Base-by-base conservation (phyloP, 2,329 filamentous ascomycete species). In the Fusarium agapanthi region DNA sequence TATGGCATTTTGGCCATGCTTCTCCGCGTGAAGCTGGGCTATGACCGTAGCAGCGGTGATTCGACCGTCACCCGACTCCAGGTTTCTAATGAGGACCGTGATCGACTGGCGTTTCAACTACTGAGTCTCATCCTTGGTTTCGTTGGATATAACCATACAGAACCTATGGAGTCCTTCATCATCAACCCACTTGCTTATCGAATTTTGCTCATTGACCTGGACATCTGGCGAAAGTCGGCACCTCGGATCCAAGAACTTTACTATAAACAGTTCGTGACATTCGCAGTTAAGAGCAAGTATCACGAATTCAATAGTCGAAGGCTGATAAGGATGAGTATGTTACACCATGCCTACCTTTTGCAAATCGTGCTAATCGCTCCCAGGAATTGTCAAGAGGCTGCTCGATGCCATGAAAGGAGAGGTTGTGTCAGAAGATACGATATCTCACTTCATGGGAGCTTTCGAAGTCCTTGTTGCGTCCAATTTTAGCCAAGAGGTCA, bases 171-270 rank as follows among this genome's bases (percentile, higher is more conserved):
- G 65, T 98, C 95, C 3, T 93, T 98, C 76, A 97, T 99, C 79
- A 93, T 97, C 75, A 99, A 99, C 76, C 95, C 96, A 0, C 87
- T 99, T 69, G 96, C 95, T 8, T 99, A 98, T 81, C 91, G 96
- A 50, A 92, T 97, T 38, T 86, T 99, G 24, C 87, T 99, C 34
- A 93, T 98, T 60, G 96, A 99, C 81, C 90, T 97, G 73, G 95
- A 98, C 77, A 92, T 95, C 26, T 99, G 96, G 96, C 90, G 95
- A 72, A 91, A 90, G 81, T 93, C 93, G 28, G 91, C 93, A 38
- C 80, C 90, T 10, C 87, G 91, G 24, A 93, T 95, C 0, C 94
- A 98, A 78, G 91, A 93, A 76, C 86, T 98, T 30, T 99, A 98
- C 82, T 98, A 98, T 82, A 91, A 91, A 68, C 96, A 99, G 79